Conservation (phyloP, 169 alveolate species). For the Plasmodium cynomolgi region DNA sequence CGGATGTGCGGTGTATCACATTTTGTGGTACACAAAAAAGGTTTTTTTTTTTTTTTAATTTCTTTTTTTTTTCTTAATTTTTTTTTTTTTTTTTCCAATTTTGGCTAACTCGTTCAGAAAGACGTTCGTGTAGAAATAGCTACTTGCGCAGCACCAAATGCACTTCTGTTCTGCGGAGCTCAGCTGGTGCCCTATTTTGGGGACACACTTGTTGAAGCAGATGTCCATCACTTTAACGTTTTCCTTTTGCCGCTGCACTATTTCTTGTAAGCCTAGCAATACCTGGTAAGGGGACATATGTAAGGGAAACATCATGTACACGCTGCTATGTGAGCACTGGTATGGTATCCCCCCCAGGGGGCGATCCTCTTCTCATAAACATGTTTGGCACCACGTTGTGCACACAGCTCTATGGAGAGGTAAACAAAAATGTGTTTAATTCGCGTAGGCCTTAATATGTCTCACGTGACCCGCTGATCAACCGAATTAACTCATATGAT, state of each 20-base stretch:
- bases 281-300: constrained; percentile 6
- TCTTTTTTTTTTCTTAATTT: neutral
- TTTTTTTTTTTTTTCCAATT: neutral
- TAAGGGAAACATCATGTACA: neutral
- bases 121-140: constrained; percentile 68
- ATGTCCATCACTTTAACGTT: constrained; percentile 72
- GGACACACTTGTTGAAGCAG: constrained; percentile 68
- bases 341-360: neutral
- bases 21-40: neutral
- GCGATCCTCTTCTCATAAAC: neutral
- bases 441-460: neutral
- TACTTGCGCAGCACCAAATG: constrained; percentile 71
- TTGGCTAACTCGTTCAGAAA: constrained; percentile 62
- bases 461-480: neutral
- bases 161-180: constrained; percentile 60
- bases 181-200: constrained; percentile 52
- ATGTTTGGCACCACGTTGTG: neutral
- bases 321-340: neutral
- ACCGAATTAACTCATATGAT: neutral
- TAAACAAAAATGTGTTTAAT: neutral
- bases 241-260: constrained; percentile 59
- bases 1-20: neutral
- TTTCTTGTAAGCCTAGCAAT: constrained; percentile 58
- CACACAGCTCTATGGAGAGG: neutral
- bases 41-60: neutral